These are phyloP conservation scores for Pichia rugopelliculosa DNA, from an alignment of 805 yeast genomes.

Conservation along the genomic window DNA sequence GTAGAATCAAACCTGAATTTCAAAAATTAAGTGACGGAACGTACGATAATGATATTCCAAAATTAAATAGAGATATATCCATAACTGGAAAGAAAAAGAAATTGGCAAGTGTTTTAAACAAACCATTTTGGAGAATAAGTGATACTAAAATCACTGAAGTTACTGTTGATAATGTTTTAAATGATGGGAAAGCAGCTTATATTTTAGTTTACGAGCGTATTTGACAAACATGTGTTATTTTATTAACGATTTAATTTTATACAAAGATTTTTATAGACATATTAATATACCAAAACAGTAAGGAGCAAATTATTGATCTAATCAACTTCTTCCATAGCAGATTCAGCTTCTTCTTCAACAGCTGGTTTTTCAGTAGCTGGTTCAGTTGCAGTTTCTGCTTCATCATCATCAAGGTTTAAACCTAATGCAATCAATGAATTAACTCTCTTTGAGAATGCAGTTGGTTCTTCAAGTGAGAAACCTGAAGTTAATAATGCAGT, in stretches of 20 bases:
- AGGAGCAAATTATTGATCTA: too few relatives aligned
- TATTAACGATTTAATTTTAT: neutral
- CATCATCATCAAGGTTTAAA: slow-evolving; percentile 88
- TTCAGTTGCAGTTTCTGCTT: slow-evolving; percentile 32
- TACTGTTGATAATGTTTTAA: slow-evolving; percentile 47
- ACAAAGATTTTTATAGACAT: neutral
- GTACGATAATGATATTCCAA: slow-evolving; percentile 19
- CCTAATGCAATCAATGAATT: slow-evolving; percentile 98
- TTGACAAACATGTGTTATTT: neutral
- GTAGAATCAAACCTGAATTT: slow-evolving; percentile 62
- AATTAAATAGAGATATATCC: neutral
- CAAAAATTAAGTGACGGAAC: slow-evolving; percentile 32
- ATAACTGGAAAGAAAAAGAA: slow-evolving; percentile 30
- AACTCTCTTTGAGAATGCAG: slow-evolving; percentile 93
- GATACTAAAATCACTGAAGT: slow-evolving; percentile 67
- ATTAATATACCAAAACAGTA: neutral
- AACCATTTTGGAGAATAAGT: slow-evolving; percentile 81
- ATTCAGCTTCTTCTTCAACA: slow-evolving; percentile 55
- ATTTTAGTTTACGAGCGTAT: slow-evolving; percentile 66
- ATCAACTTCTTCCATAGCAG: slow-evolving; percentile 99
- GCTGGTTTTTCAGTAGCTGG: slow-evolving; percentile 29
- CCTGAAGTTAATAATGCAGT: slow-evolving; percentile 98
- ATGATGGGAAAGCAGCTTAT: slow-evolving; percentile 72
- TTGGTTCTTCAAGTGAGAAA: slow-evolving; percentile 98
- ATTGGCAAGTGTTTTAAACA: slow-evolving; percentile 45